These are phyloP conservation scores for Nannochloris sp. DNA, from an alignment of 139 green algal species.

Conservation along the genomic window DNA sequence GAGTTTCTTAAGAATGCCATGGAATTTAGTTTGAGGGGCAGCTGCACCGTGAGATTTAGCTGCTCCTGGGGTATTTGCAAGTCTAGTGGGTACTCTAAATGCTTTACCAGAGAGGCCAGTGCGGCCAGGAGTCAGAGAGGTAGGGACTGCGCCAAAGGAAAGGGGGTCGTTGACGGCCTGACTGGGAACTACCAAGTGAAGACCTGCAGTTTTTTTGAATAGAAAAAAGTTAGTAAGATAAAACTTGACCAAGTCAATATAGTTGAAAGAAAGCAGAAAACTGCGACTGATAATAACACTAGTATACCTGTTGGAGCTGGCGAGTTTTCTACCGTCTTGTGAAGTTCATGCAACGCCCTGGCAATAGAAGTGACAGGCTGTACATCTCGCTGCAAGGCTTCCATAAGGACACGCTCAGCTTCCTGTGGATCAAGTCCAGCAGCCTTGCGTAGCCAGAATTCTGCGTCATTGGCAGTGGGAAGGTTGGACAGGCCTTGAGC, in stretches of 20 bases:
- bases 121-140: constrained; percentile 10
- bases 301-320: neutral
- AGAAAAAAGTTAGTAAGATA: no score
- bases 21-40: constrained; percentile 1
- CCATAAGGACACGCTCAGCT: constrained; percentile 7
- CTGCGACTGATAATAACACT: no score
- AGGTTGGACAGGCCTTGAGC: neutral
- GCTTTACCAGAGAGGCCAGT: constrained; percentile 11
- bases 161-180: no score
- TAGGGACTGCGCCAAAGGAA: no score
- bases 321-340: neutral
- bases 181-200: no score
- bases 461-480: constrained; percentile 18
- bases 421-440: constrained; percentile 2
- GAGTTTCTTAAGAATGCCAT: constrained; percentile 12
- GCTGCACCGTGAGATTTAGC: neutral
- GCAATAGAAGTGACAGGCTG: constrained; percentile 9
- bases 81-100: constrained; percentile 7
- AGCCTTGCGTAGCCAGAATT: constrained; percentile 19
- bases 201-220: no score
- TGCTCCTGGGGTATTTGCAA: constrained; percentile 8
- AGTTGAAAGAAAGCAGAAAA: no score
- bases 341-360: neutral
- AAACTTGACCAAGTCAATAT: no score
- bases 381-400: constrained; percentile 18